These are phyloP conservation scores for Kuraishia cidri DNA, from an alignment of 805 yeast genomes.

Conservation along the genomic window DNA sequence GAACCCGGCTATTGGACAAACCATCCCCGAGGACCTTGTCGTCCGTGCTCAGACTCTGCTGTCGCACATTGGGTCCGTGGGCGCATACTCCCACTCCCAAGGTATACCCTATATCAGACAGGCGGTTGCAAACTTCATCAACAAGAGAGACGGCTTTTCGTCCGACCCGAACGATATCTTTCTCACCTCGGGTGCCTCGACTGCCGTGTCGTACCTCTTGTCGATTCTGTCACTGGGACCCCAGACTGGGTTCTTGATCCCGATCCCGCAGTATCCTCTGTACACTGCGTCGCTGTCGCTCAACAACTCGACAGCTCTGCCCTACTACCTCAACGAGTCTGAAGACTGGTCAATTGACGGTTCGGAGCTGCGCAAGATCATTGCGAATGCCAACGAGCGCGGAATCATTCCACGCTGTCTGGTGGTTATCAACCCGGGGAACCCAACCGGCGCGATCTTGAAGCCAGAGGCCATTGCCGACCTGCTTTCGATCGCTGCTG, in stretches of 20 bases:
- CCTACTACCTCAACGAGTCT: slow-evolving; percentile 78
- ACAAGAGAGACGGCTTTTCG: slow-evolving; percentile 65
- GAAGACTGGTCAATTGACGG: slow-evolving; percentile 81
- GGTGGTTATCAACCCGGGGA: slow-evolving; percentile 96
- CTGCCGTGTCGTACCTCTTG: slow-evolving; percentile 78
- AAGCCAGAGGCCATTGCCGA: slow-evolving; percentile 56
- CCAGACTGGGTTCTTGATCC: slow-evolving; percentile 77
- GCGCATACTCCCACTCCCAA: slow-evolving; percentile 93
- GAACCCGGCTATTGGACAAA: slow-evolving; percentile 15
- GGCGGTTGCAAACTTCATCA: slow-evolving; percentile 74
- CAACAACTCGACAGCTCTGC: slow-evolving; percentile 73
- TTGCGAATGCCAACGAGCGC: slow-evolving; percentile 33
- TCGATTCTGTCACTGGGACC: slow-evolving; percentile 61
- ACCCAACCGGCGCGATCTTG: slow-evolving; percentile 92
- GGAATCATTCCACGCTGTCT: slow-evolving; percentile 67
- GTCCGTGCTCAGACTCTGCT: slow-evolving; percentile 60
- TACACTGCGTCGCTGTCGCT: slow-evolving; percentile 92
- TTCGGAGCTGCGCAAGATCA: slow-evolving; percentile 45
- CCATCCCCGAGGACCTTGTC: slow-evolving; percentile 61
- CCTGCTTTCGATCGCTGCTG: slow-evolving; percentile 73
- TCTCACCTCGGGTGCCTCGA: slow-evolving; percentile 90
- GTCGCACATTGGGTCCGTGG: slow-evolving; percentile 67
- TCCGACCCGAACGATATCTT: slow-evolving; percentile 68
- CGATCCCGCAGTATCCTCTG: slow-evolving; percentile 96
- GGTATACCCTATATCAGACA: slow-evolving; percentile 70